phyloP scores from a whole-genome alignment of 2,329 filamentous ascomycete species.

The Calonectria pteridis region DNA sequence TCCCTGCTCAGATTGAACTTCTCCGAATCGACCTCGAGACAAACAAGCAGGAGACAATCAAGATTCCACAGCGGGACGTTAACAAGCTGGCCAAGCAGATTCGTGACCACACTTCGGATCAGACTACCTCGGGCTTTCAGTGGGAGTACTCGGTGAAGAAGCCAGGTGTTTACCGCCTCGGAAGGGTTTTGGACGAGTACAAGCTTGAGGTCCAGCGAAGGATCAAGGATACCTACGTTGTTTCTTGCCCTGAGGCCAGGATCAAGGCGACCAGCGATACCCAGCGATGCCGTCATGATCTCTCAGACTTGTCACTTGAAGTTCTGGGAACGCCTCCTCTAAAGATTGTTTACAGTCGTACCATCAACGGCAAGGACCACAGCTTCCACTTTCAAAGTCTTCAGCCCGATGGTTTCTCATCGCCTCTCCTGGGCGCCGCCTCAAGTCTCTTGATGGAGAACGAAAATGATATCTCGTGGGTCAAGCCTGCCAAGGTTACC shows the following conservation, averaged over 20 bases:
- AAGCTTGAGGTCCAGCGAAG: slow-evolving; percentile 90
- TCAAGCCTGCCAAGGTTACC: slow-evolving; percentile 77
- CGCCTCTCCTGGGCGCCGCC: slow-evolving; percentile 77
- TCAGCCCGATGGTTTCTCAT: slow-evolving; percentile 87
- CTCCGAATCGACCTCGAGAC: slow-evolving; percentile 87
- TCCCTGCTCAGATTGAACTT: slow-evolving; percentile 90
- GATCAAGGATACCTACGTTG: slow-evolving; percentile 83
- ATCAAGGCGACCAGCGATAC: slow-evolving; percentile 72
- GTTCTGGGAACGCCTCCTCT: slow-evolving; percentile 91
- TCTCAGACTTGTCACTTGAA: slow-evolving; percentile 86
- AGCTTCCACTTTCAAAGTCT: slow-evolving; percentile 94
- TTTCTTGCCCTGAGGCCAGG: slow-evolving; percentile 84
- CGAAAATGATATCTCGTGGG: slow-evolving; percentile 83
- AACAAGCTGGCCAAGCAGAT: slow-evolving; percentile 78
- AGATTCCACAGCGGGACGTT: slow-evolving; percentile 79
- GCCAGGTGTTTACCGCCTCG: slow-evolving; percentile 86
- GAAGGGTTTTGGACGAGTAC: slow-evolving; percentile 90
- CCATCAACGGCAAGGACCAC: slow-evolving; percentile 84
- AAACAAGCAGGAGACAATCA: slow-evolving; percentile 82
- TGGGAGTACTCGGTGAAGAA: slow-evolving; percentile 85
- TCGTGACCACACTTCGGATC: slow-evolving; percentile 74
- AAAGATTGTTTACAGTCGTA: slow-evolving; percentile 91
- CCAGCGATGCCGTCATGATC: slow-evolving; percentile 85
- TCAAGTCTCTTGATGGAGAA: slow-evolving; percentile 71
- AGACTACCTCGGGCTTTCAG: slow-evolving; percentile 70